Percentiles rank a stretch among this genome's conserved stretches.
These are phyloP conservation scores for Hirschioporus abietinus DNA, from an alignment of 768 basidiomycete genomes.

Conservation along the genomic window DNA sequence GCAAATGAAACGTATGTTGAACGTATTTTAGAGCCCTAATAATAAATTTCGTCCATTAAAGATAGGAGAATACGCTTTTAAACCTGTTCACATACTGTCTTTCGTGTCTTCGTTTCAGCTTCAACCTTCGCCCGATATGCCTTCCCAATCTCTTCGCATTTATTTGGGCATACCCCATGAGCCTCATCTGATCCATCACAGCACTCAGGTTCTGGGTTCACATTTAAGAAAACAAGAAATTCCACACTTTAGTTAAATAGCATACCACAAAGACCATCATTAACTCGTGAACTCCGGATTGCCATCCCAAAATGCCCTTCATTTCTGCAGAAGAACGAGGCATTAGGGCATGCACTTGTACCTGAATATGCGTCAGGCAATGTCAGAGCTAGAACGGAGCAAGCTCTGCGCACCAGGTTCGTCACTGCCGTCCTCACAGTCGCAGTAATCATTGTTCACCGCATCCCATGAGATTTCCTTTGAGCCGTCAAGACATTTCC, in stretches of 20 bases:
- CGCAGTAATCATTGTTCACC: slow-evolving; percentile 93
- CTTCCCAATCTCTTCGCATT: slow-evolving; percentile 71
- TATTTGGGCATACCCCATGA: slow-evolving; percentile 71
- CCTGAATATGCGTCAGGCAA: slow-evolving; percentile 37
- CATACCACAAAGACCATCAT: slow-evolving; percentile 91
- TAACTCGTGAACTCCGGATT: slow-evolving; percentile 79
- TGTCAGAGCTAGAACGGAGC: not conserved
- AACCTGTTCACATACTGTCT: slow-evolving; percentile 51
- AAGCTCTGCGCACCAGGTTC: slow-evolving; percentile 64
- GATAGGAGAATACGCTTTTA: not conserved
- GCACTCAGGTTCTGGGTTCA: slow-evolving; percentile 69
- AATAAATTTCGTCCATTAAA: slow-evolving; percentile 1
- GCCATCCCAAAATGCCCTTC: slow-evolving; percentile 78
- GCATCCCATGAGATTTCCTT: slow-evolving; percentile 73
- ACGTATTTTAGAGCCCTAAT: slow-evolving; percentile 87
- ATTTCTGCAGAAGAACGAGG: slow-evolving; percentile 80
- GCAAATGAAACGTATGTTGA: slow-evolving; percentile 84
- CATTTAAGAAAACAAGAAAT: slow-evolving; percentile 13
- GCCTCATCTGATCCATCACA: slow-evolving; percentile 96
- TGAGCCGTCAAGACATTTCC: slow-evolving; percentile 79
- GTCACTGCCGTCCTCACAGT: slow-evolving; percentile 92
- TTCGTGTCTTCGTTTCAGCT: slow-evolving; percentile 71
- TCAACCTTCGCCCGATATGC: slow-evolving; percentile 61
- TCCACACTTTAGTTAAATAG: slow-evolving; percentile 6
- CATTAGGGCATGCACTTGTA: slow-evolving; percentile 77